phyloP scores from a whole-genome alignment of 179 eudicot species.

The Camellia oleifera region DNA sequence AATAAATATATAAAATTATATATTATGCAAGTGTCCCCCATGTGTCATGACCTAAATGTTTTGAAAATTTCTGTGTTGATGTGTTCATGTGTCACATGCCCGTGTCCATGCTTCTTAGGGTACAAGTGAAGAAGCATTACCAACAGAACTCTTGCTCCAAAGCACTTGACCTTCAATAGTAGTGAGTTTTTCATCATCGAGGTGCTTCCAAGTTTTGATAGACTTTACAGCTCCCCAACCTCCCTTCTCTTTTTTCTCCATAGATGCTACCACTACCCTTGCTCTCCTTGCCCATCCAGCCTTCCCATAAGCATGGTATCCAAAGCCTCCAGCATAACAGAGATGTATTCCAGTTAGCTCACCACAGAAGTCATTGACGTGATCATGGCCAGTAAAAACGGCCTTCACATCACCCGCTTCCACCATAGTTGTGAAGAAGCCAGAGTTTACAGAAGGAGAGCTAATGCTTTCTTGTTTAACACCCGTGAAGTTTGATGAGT shows the following conservation, averaged over 20 bases:
- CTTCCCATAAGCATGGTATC: conserved; percentile 96
- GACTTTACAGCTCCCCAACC: conserved; percentile 75
- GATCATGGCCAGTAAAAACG: conserved; percentile 89
- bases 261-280: conserved; percentile 63
- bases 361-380: conserved; percentile 90
- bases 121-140: conserved; percentile 27
- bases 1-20: too few species aligned
- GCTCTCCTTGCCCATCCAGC: conserved; percentile 96
- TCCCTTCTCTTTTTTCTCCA: conserved; percentile 59
- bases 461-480: conserved; percentile 83
- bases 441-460: conserved; percentile 72
- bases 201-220: conserved; percentile 87
- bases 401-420: conserved; percentile 88
- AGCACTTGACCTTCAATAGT: conserved; percentile 62
- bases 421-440: conserved; percentile 77
- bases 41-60: too few species aligned
- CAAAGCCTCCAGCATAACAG: conserved; percentile 95
- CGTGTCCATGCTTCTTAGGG: too few species aligned
- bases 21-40: too few species aligned
- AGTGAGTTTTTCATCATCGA: conserved; percentile 68
- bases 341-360: conserved; percentile 62
- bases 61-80: too few species aligned
- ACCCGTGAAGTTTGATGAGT: conserved; percentile 71
- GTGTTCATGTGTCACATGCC: too few species aligned
- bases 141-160: conserved; percentile 58